These are phyloP conservation scores for Diplodia sapinea DNA, from an alignment of 2,329 filamentous ascomycete species.

Conservation along the genomic window DNA sequence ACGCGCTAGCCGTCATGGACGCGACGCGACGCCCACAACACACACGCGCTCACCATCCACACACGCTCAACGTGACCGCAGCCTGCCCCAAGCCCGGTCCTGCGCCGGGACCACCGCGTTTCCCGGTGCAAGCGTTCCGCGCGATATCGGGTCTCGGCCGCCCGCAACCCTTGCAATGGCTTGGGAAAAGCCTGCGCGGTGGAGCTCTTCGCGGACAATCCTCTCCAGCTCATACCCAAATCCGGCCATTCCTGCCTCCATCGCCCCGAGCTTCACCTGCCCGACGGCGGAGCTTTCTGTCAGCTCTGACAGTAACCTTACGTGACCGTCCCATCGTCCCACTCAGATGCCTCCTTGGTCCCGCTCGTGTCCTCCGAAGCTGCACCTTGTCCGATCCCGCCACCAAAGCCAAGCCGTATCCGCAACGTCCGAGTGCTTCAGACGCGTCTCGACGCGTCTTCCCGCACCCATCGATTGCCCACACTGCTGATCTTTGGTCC, in stretches of 20 bases:
- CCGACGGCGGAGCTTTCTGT: conserved; percentile 27
- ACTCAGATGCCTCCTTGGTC: neutral
- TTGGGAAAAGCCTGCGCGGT: conserved; percentile 21
- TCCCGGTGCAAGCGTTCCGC: neutral
- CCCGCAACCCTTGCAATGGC: neutral
- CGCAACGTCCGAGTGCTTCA: conserved; percentile 14
- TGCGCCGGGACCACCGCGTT: conserved; percentile 26
- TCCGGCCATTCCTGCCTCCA: conserved; percentile 11
- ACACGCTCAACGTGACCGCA: conserved; percentile 19
- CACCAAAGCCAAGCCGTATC: conserved; percentile 12
- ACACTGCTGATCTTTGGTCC: conserved; percentile 24
- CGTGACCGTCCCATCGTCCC: conserved; percentile 11
- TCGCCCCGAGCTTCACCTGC: conserved; percentile 8
- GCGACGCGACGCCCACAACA: conserved; percentile 30
- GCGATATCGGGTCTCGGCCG: conserved; percentile 23
- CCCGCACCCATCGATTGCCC: neutral
- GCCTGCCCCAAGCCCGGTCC: neutral
- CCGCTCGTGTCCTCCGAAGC: neutral
- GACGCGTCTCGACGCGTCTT: conserved; percentile 30
- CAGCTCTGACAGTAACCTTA: conserved; percentile 14
- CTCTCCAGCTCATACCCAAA: conserved; percentile 8
- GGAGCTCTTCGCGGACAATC: neutral
- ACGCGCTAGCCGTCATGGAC: conserved; percentile 28
- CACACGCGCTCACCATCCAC: conserved; percentile 12
- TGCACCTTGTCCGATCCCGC: conserved; percentile 13